Evolutionary conservation across 306 rosid species (phyloP), one percentile per base, ranked within the genome.

Genomic region (Canavalia ensiformis): DNA sequence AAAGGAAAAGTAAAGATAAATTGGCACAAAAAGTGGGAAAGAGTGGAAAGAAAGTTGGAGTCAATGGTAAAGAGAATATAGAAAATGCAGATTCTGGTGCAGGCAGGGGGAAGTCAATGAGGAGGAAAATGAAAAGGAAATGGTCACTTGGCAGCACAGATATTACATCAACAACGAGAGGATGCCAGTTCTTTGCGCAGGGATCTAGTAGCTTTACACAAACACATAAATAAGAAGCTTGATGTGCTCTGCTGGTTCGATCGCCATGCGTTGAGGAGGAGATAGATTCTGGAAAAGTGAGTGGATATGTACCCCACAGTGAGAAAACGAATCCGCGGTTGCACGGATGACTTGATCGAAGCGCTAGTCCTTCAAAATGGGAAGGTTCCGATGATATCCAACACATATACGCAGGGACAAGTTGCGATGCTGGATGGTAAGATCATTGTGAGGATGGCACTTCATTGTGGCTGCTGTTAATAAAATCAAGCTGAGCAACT

Each of bases 291-390:
- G 89, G n/a, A n/a, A 81, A 68, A 81, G 47, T 84, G 92, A 90
- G n/a, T 87, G 99, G 97, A 13, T 92, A 89, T 81, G 81, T 86
- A 41, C 93, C 88, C 11, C 93, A 91, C 82, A 83, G 81, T 63
- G 98, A n/a, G 99, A 81, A 95, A 89, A 77, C 90, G 97, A 85
- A 93, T n/a, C 98, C 18, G 82, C 90, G 60, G 85, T 95, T 80
- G 64, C 94, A 45, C 93, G 99, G 99, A 95, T 93, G 98, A 87
- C n/a, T 93, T 81, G 98, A 91, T 87, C n/a, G n/a, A n/a, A n/a
- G n/a, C n/a, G n/a, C n/a, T n/a, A 46, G 78, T 95, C 47, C 72
- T 89, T 68, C 87, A 86, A 74, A 88, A 88, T 84, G 89, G 74
- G 74, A 91, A 89, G 91, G 93, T 93, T 79, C 88, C n/a, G n/a